These are phyloP conservation scores for Posidonia oceanica DNA, from an alignment of 116 monocot species.

Conservation along the genomic window DNA sequence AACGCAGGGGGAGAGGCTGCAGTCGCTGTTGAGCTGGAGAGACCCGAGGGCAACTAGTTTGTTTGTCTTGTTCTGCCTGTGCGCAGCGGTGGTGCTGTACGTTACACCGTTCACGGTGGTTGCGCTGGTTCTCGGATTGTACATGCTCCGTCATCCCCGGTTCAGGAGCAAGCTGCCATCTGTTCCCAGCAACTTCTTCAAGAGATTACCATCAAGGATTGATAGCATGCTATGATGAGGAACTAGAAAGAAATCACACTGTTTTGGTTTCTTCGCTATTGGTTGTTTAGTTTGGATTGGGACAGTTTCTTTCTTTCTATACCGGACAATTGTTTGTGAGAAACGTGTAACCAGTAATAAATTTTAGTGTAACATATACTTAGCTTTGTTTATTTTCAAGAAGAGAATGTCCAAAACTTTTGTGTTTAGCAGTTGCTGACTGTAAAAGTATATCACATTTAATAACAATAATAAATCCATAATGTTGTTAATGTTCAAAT, in stretches of 20 bases:
- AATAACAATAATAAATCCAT: too few species aligned
- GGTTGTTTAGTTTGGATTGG: too few species aligned
- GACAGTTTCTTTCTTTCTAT: too few species aligned
- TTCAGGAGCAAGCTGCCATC: slow-evolving; percentile 57
- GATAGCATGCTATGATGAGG: slow-evolving; percentile 44
- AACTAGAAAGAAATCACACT: background rate
- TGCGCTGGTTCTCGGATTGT: slow-evolving; percentile 34
- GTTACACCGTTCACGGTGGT: slow-evolving; percentile 48
- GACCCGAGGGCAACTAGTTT: slow-evolving; percentile 43
- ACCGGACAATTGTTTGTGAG: too few species aligned
- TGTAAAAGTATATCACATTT: too few species aligned
- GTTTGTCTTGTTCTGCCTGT: slow-evolving; percentile 39
- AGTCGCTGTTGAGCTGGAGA: slow-evolving; percentile 51
- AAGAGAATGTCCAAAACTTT: too few species aligned
- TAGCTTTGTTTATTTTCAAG: too few species aligned
- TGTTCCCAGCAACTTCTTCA: slow-evolving; percentile 53
- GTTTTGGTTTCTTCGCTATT: background rate
- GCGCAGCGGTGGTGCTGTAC: slow-evolving; percentile 42
- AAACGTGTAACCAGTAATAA: too few species aligned
- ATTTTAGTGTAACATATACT: too few species aligned
- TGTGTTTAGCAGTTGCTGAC: too few species aligned
- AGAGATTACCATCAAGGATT: slow-evolving; percentile 40
- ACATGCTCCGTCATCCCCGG: slow-evolving; percentile 47
- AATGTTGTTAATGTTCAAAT: too few species aligned
- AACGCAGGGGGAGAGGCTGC: slow-evolving; percentile 64